Conservation (phyloP, 495 filamentous ascomycete genomes). For the Penicillium antarcticum region DNA sequence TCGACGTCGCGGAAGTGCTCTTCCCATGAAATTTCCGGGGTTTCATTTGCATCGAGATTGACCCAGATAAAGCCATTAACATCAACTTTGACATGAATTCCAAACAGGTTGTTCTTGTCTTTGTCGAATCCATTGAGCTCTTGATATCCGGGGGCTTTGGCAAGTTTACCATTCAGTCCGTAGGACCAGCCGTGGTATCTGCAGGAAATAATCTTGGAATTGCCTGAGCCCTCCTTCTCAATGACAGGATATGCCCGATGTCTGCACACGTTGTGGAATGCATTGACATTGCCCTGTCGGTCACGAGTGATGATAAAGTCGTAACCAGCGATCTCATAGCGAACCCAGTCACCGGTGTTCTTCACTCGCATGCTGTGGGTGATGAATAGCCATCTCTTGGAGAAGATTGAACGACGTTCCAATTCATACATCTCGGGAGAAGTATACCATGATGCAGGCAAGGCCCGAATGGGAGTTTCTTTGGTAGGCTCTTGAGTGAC, state of each 20-base stretch:
- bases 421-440: slow-evolving; percentile 48
- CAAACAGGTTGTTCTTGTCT: slow-evolving; percentile 39
- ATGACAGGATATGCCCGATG: slow-evolving; percentile 55
- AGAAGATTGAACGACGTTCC: slow-evolving; percentile 51
- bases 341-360: slow-evolving; percentile 46
- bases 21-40: slow-evolving; percentile 42
- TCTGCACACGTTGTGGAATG: slow-evolving; percentile 55
- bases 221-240: slow-evolving; percentile 41
- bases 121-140: slow-evolving; percentile 50
- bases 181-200: slow-evolving; percentile 49
- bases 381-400: slow-evolving; percentile 46
- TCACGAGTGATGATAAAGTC: slow-evolving; percentile 45
- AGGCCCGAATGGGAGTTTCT: slow-evolving; percentile 26
- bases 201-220: slow-evolving; percentile 48
- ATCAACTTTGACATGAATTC: slow-evolving; percentile 44
- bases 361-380: slow-evolving; percentile 46
- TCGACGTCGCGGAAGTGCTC: slow-evolving; percentile 45
- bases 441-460: slow-evolving; percentile 50
- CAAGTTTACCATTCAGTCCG: slow-evolving; percentile 52
- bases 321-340: slow-evolving; percentile 47
- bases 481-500: slow-evolving; percentile 15
- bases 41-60: slow-evolving; percentile 42
- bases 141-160: slow-evolving; percentile 54
- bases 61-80: slow-evolving; percentile 53
- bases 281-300: slow-evolving; percentile 44